Base-by-base conservation (phyloP, 164 flowering plant species). In the Amborella trichopoda region DNA sequence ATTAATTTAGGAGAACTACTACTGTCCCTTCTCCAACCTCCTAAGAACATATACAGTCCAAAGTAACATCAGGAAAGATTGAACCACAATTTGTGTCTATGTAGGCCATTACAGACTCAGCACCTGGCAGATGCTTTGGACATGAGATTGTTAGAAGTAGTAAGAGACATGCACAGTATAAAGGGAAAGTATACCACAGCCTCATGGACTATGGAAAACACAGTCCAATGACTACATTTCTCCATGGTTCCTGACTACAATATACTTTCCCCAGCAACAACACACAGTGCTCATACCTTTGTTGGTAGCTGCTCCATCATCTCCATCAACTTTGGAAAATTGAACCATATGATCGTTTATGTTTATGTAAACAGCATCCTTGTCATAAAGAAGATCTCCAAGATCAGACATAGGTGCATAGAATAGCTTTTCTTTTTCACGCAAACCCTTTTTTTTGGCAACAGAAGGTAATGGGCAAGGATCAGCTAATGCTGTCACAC, bases 371-470 rank as follows among this genome's bases (percentile, higher is more conserved):
- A 83, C 84, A 58, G 99, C 99, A 81, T 88, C 96, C 66, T 88
- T 88, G 62, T 93, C 99, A 67, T 82, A 88, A 2, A 93, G 61
- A 33, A 93, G 80, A 69, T 93, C 99, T 48, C 99, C 99, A 47
- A 88, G 67, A 36, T 95, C 99, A 44, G 99, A 80, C 96, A 93
- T 84, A 24, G 99, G 96, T 22, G 89, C 99, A 76, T 93, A 88
- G 62, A 93, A 84, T 34, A 93, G 70, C 56, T 81, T 84, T 56
- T 88, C 96, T 59, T 77, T 88, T 53, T 88, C 96, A 27, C 96
- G 85, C 54, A 93, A 50, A 26, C 99, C 96, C 67, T 91, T 93
- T 66, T 82, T 93, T 57, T 93, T 93, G 37, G 95, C 96, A 62
- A 74, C 86, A 13, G 99, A 87, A 28, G 99, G 95, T 51, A 88